A percentile compares a stretch with the other conserved stretches of the same genome.
These are phyloP conservation scores for Coemansia sp. DNA, from an alignment of 192 early-diverging fungal species.

Conservation along the genomic window DNA sequence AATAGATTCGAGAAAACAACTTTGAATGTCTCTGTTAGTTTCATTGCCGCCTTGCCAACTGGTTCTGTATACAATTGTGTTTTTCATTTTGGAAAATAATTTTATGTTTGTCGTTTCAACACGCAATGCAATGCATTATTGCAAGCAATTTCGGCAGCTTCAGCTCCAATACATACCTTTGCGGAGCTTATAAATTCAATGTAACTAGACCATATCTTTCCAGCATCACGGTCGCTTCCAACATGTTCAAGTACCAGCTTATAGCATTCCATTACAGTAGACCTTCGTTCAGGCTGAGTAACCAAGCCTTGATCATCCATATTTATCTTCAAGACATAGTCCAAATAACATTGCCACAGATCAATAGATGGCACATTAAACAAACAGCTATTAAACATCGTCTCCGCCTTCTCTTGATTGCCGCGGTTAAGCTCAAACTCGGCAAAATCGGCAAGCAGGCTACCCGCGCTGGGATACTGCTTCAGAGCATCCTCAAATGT, in stretches of 20 bases:
- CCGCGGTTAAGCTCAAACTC: constrained; percentile 78
- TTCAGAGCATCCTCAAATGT: constrained; percentile 67
- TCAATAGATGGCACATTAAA: constrained; percentile 79
- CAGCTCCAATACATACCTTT: constrained; percentile 54
- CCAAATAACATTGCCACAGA: constrained; percentile 85
- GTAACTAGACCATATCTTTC: constrained; percentile 86
- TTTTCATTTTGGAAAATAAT: too few species aligned
- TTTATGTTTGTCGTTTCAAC: background rate
- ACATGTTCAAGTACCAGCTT: constrained; percentile 87
- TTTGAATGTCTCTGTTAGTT: too few species aligned
- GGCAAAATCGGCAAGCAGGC: constrained; percentile 73
- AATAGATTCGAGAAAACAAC: too few species aligned
- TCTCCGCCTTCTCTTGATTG: constrained; percentile 72
- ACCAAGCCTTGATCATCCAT: constrained; percentile 50
- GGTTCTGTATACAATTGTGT: too few species aligned
- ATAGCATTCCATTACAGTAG: constrained; percentile 74
- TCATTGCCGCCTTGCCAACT: too few species aligned
- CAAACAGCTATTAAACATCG: constrained; percentile 80
- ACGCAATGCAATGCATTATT: background rate
- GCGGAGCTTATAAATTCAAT: constrained; percentile 71
- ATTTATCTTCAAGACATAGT: constrained; percentile 78
- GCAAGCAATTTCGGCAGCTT: background rate
- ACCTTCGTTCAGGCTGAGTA: constrained; percentile 56
- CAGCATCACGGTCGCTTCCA: constrained; percentile 85
- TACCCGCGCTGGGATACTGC: constrained; percentile 78